Base-by-base conservation (phyloP, 768 basidiomycete genomes). In the Boletus coccyginus region DNA sequence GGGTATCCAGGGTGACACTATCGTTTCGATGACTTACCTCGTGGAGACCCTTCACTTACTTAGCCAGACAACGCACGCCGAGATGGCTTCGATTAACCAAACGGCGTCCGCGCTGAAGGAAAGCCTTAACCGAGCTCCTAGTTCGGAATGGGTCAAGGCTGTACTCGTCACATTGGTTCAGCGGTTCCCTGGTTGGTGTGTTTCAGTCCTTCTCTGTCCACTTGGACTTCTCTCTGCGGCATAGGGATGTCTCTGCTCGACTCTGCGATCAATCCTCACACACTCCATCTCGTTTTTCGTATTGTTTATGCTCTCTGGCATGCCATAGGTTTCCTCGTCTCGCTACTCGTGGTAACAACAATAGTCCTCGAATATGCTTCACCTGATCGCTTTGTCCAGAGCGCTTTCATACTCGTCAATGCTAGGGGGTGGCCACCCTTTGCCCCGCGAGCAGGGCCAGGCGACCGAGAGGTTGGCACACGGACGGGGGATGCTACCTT, bases 71-170 rank as follows among this genome's bases (percentile, higher is more conserved):
- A 73, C 80, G 3, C 75, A 73, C 21, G 54, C 60, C 16, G 81
- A 82, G 58, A 66, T 85, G 38, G 70, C 75, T 51, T 75, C 73
- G 54, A 77, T 86, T 52, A 81, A 79, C 46, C 73, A 66, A 19
- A 79, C 83, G 21, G 73, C 77, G 4, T 60, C 57, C 44, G 57
- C 59, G 3, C 54, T 73, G 27, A 71, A 61, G 36, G 62, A 68
- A 39, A 58, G 55, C 31, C 67, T 80, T 42, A 57, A 52, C 46
- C 62, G 53, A 43, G 56, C 52, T 16, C 49, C 58, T 6, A 19
- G 53, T 50, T 52, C 51, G 27, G 62, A 67, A 27, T 70, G 70
- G 70, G n/a, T 59, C 13, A 67, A 55, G 46, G 59, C 57, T 40
- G 43, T 57, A 24, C 39, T 63, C 5, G 27, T 56, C 21, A 55